Conservation (phyloP, 2,329 filamentous ascomycete genomes). For the Fusarium cyanostomum region DNA sequence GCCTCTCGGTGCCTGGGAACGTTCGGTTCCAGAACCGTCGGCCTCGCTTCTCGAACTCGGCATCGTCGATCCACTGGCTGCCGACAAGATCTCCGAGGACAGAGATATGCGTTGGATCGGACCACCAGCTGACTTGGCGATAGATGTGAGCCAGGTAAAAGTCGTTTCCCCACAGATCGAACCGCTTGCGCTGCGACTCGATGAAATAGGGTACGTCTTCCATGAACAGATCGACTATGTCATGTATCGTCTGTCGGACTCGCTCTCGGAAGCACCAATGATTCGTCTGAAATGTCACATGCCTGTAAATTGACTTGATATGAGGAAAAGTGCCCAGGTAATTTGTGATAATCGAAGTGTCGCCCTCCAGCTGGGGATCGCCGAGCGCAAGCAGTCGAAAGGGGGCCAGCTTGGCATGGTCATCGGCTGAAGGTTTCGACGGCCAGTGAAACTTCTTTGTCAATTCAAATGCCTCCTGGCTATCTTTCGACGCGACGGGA, state of each 20-base stretch:
- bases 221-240: constrained; percentile 67
- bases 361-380: constrained; percentile 93
- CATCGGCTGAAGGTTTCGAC: constrained; percentile 34
- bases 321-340: constrained; percentile 65
- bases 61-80: constrained; percentile 91
- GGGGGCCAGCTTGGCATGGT: constrained; percentile 63
- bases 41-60: constrained; percentile 80
- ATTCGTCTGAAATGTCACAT: constrained; percentile 57
- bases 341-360: constrained; percentile 78
- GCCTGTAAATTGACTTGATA: constrained; percentile 56
- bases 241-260: constrained; percentile 63
- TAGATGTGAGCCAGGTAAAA: constrained; percentile 95
- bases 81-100: constrained; percentile 92
- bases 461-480: constrained; percentile 47
- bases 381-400: constrained; percentile 89
- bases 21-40: constrained; percentile 82
- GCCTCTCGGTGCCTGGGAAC: constrained; percentile 73
- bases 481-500: constrained; percentile 61
- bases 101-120: constrained; percentile 83
- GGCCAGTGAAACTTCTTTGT: constrained; percentile 56
- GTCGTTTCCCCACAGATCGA: constrained; percentile 95
- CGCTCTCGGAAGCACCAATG: constrained; percentile 62
- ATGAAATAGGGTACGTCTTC: constrained; percentile 76
- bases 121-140: constrained; percentile 83
- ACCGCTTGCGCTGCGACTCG: constrained; percentile 75